Evolutionary conservation across 2,329 filamentous ascomycete genomes (phyloP).

Genomic region (Phialophora verrucosa): DNA sequence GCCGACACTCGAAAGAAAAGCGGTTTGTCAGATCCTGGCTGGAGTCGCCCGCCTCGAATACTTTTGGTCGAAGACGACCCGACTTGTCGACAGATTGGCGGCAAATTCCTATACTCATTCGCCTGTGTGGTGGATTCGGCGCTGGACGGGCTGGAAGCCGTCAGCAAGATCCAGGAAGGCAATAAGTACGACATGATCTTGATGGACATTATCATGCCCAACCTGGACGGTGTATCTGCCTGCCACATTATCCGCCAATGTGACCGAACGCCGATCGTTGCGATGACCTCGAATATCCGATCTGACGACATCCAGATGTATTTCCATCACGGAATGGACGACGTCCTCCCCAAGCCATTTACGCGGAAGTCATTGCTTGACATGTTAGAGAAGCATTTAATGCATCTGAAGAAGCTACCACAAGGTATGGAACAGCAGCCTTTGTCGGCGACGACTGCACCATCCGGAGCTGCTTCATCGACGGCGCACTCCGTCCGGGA

Average conservation of each 20-base stretch:
- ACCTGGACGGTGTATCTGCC: conserved; percentile 91
- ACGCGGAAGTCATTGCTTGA: conserved; percentile 84
- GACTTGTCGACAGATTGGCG: conserved; percentile 69
- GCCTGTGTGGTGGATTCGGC: conserved; percentile 68
- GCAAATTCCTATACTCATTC: conserved; percentile 70
- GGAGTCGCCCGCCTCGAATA: conserved; percentile 74
- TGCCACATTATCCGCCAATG: conserved; percentile 92
- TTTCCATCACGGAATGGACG: conserved; percentile 97
- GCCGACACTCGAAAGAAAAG: conserved; percentile 66
- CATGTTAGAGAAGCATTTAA: conserved; percentile 86
- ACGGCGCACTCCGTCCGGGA: conserved; percentile 64
- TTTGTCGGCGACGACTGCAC: conserved; percentile 42
- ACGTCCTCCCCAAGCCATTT: conserved; percentile 95
- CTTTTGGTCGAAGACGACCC: conserved; percentile 85
- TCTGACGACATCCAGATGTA: conserved; percentile 97
- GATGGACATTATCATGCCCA: conserved; percentile 98
- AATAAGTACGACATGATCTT: conserved; percentile 73
- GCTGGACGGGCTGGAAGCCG: conserved; percentile 87
- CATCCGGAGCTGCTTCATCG: conserved; percentile 58
- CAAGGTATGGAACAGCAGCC: conserved; percentile 60
- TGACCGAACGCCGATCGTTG: conserved; percentile 83
- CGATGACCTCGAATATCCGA: conserved; percentile 98
- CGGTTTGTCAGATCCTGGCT: conserved; percentile 66
- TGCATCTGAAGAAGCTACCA: conserved; percentile 75
- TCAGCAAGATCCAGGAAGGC: conserved; percentile 76